These are phyloP conservation scores for Ilex aquifolium DNA, from an alignment of 257 asterid species.

Conservation along the genomic window DNA sequence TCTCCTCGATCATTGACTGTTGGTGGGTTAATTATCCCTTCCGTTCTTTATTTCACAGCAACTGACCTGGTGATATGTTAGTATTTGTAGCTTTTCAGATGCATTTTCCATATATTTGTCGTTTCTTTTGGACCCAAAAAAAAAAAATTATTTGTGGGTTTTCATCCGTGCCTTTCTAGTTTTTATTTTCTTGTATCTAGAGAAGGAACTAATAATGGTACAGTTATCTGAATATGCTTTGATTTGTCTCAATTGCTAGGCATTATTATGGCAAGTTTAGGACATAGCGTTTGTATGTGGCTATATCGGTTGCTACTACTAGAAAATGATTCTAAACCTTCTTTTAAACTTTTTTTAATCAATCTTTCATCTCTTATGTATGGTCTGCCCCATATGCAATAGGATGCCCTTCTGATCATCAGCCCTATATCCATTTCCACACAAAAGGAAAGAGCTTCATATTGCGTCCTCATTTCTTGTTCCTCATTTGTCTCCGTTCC, in stretches of 20 bases:
- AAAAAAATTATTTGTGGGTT: too few relatives aligned
- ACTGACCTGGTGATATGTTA: too few relatives aligned
- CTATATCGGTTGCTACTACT: neutral
- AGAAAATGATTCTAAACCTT: neutral
- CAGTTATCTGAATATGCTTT: neutral
- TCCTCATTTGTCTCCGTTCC: neutral
- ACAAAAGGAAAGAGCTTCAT: neutral
- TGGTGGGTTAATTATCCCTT: too few relatives aligned
- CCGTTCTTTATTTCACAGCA: too few relatives aligned
- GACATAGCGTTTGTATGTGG: too few relatives aligned
- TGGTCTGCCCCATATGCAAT: neutral
- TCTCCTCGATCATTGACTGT: too few relatives aligned
- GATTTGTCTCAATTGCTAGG: neutral
- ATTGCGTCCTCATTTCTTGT: neutral
- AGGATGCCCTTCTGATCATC: neutral
- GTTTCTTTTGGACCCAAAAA: too few relatives aligned
- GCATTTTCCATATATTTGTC: too few relatives aligned
- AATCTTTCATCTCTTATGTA: neutral
- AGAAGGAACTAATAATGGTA: neutral
- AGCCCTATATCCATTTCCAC: neutral
- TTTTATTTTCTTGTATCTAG: neutral
- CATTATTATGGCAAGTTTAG: too few relatives aligned
- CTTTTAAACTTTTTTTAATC: neutral
- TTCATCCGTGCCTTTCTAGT: too few relatives aligned
- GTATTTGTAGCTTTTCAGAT: too few relatives aligned